Conservation (phyloP, 805 yeast species). For the Candida verbasci region DNA sequence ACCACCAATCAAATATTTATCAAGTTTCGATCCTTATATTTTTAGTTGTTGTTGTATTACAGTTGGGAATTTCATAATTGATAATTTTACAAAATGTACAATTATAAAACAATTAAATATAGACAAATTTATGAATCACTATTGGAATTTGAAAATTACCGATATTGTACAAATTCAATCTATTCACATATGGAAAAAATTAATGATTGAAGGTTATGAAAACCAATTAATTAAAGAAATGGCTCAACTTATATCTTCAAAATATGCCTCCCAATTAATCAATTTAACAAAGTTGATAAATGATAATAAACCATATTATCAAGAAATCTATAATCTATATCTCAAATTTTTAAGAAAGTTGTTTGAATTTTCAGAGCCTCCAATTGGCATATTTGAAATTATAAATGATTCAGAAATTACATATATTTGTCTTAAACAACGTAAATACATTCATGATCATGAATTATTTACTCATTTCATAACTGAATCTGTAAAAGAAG, state of each 20-base stretch:
- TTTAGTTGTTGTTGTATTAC: conserved; percentile 27
- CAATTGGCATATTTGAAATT: conserved; percentile 9
- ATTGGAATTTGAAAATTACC: conserved; percentile 16
- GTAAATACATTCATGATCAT: neutral
- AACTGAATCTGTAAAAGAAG: no score
- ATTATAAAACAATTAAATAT: conserved; percentile 7
- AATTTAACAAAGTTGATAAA: conserved; percentile 22
- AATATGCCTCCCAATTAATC: conserved; percentile 9
- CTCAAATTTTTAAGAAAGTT: conserved; percentile 26
- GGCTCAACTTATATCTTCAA: conserved; percentile 9
- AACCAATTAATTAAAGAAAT: no score
- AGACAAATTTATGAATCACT: conserved; percentile 15
- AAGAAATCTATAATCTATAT: conserved; percentile 25
- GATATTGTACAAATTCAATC: conserved; percentile 37
- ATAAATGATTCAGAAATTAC: conserved; percentile 16
- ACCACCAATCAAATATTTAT: neutral
- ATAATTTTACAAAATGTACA: conserved; percentile 12
- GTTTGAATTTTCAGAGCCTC: conserved; percentile 8
- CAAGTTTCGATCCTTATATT: conserved; percentile 17
- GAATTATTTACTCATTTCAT: neutral
- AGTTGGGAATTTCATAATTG: conserved; percentile 32
- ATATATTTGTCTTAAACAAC: conserved; percentile 19
- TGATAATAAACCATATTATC: conserved; percentile 33
- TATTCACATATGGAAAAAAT: conserved; percentile 30
- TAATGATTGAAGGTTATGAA: conserved; percentile 17